A percentile compares a stretch with the other conserved stretches of the same genome.
Conservation (phyloP, 352 stramenopile genomes). For the Globisporangium paddicum region DNA sequence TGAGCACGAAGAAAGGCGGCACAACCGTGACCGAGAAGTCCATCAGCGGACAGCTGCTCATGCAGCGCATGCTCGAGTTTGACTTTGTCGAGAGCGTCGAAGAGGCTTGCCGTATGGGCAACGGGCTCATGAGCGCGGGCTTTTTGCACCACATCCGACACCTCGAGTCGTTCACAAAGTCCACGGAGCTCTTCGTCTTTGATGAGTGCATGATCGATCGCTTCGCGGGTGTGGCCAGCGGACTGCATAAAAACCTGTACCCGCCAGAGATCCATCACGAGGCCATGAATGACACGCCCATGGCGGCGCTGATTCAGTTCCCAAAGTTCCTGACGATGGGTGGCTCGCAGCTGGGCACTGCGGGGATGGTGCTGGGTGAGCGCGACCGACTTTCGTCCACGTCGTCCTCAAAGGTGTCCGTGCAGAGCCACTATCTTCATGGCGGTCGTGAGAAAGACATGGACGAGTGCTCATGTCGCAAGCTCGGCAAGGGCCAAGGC, state of each 20-base stretch:
- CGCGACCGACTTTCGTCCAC: conserved; percentile 18
- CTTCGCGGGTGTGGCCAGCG: conserved; percentile 7
- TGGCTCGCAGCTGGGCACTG: conserved; percentile 6
- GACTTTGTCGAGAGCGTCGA: conserved; percentile 40
- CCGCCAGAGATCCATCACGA: not conserved
- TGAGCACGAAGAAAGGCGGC: conserved; percentile 19
- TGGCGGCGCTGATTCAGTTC: conserved; percentile 7
- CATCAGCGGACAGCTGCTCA: conserved; percentile 36
- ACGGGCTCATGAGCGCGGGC: conserved; percentile 58
- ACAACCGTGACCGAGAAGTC: conserved; percentile 23
- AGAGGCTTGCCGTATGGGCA: conserved; percentile 50
- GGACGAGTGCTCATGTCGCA: conserved; percentile 36
- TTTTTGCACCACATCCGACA: conserved; percentile 60
- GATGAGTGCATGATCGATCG: conserved; percentile 31
- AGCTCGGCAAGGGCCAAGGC: conserved; percentile 35
- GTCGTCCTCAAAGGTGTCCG: conserved; percentile 24
- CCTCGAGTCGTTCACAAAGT: conserved; percentile 39
- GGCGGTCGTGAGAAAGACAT: conserved; percentile 12
- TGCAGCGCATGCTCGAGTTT: conserved; percentile 58
- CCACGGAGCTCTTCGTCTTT: conserved; percentile 45
- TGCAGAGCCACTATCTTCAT: conserved; percentile 12
- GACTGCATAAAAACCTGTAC: conserved; percentile 13
- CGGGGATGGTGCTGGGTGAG: not conserved
- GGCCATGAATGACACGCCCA: conserved; percentile 1
- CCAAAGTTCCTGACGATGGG: not conserved